Evolutionary conservation across 1,284 basidiomycete species (phyloP).

Genomic region (Moesziomyces sp.): DNA sequence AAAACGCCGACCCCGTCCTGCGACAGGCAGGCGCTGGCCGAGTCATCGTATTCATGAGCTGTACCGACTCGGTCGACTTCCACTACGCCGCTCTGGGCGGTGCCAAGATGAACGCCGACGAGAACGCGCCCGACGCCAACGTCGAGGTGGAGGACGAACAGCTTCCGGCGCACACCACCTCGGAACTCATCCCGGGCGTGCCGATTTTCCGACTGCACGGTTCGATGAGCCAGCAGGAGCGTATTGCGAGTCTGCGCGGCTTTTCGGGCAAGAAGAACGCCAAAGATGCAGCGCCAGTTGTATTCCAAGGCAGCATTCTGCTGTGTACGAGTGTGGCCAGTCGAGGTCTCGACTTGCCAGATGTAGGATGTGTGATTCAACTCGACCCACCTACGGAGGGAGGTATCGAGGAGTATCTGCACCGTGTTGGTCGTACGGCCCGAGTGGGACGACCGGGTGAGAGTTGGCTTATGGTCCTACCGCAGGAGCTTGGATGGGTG

Average conservation of each 20-base stretch:
- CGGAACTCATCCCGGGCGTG: slow-evolving; percentile 78
- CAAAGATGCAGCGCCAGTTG: slow-evolving; percentile 1
- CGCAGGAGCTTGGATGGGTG: slow-evolving; percentile 88
- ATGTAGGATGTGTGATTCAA: slow-evolving; percentile 93
- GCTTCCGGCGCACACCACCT: slow-evolving; percentile 63
- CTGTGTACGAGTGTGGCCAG: slow-evolving; percentile 97
- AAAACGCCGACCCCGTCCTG: slow-evolving; percentile 21
- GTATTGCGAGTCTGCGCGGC: slow-evolving; percentile 81
- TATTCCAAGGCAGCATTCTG: slow-evolving; percentile 73
- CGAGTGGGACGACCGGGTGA: slow-evolving; percentile 88
- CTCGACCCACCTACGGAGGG: slow-evolving; percentile 98
- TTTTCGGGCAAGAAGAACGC: slow-evolving; percentile 73
- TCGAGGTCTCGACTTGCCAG: slow-evolving; percentile 93
- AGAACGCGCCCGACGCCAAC: slow-evolving; percentile 29
- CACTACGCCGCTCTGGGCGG: slow-evolving; percentile 90
- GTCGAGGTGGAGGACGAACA: slow-evolving; percentile 62
- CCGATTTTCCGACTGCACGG: slow-evolving; percentile 93
- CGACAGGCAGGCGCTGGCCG: slow-evolving; percentile 67
- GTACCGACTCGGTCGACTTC: slow-evolving; percentile 97
- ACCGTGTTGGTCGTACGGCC: slow-evolving; percentile 95
- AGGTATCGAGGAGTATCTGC: slow-evolving; percentile 94
- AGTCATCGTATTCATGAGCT: slow-evolving; percentile 94
- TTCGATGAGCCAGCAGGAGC: slow-evolving; percentile 83
- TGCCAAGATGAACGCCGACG: slow-evolving; percentile 75
- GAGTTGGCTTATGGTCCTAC: slow-evolving; percentile 90